phyloP scores from a whole-genome alignment of 1,284 basidiomycete genomes.

The Peniophora sp. region DNA sequence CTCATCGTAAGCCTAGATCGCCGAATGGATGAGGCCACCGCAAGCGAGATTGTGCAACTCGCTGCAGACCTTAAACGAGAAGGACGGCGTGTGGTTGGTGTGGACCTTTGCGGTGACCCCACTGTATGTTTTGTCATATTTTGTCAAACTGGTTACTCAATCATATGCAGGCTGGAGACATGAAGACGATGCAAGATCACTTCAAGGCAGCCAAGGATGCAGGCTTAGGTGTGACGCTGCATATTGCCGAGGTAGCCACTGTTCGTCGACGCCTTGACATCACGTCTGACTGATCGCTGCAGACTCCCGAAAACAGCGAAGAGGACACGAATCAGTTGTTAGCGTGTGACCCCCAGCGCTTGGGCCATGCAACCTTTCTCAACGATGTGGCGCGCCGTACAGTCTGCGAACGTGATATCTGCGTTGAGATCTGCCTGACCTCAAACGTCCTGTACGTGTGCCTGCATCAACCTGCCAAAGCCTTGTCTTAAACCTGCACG shows the following conservation, averaged over 20 bases:
- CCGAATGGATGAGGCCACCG: slow-evolving; percentile 42
- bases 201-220: slow-evolving; percentile 48
- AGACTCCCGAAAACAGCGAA: slow-evolving; percentile 43
- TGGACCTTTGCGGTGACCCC: slow-evolving; percentile 79
- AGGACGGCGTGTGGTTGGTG: slow-evolving; percentile 62
- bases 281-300: not conserved
- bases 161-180: slow-evolving; percentile 41
- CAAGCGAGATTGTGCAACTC: slow-evolving; percentile 48
- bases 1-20: slow-evolving; percentile 72
- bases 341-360: slow-evolving; percentile 54
- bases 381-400: slow-evolving; percentile 48
- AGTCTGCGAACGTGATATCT: slow-evolving; percentile 52
- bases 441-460: slow-evolving; percentile 71
- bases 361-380: slow-evolving; percentile 81
- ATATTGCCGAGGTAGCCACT: slow-evolving; percentile 66
- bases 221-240: slow-evolving; percentile 64
- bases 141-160: not conserved
- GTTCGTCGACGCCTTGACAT: not conserved
- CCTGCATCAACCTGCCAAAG: not conserved
- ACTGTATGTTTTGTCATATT: slow-evolving; percentile 19
- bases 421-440: slow-evolving; percentile 75
- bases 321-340: slow-evolving; percentile 61
- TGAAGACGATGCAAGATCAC: slow-evolving; percentile 41
- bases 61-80: slow-evolving; percentile 47
- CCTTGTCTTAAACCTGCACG: not conserved